Conservation (phyloP, 2,329 filamentous ascomycete genomes). For the Aspergillus pseudotamarii region DNA sequence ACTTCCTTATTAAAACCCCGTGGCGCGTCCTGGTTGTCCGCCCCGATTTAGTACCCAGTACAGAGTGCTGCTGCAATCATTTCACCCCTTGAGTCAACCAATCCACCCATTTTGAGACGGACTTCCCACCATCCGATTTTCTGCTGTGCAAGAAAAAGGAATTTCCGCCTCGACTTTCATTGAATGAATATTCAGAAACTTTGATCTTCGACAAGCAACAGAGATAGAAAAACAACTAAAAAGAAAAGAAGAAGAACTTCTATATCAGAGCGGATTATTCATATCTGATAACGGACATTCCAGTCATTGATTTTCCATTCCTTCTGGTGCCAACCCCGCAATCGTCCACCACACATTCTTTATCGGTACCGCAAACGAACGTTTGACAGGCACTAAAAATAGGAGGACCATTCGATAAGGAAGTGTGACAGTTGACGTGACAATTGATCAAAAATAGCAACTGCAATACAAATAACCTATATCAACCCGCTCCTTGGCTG, state of each 20-base stretch:
- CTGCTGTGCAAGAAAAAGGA: constrained; percentile 34
- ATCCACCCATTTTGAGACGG: constrained; percentile 15
- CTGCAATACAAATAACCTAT: constrained; percentile 13
- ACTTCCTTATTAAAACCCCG: constrained; percentile 11
- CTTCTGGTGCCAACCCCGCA: constrained; percentile 28
- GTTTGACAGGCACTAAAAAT: constrained; percentile 17
- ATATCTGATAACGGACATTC: constrained; percentile 35
- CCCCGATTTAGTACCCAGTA: constrained; percentile 31
- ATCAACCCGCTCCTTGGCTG: constrained; percentile 7
- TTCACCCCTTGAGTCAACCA: constrained; percentile 28
- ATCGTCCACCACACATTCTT: constrained; percentile 33
- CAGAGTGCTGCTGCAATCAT: constrained; percentile 20
- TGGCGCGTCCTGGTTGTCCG: constrained; percentile 45
- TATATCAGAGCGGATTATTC: constrained; percentile 5
- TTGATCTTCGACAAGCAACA: constrained; percentile 12
- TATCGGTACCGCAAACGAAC: constrained; percentile 18
- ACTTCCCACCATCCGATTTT: constrained; percentile 17
- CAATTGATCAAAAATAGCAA: constrained; percentile 9
- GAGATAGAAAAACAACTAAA: not conserved
- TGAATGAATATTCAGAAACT: constrained; percentile 7
- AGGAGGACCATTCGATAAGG: constrained; percentile 14
- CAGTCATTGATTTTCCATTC: constrained; percentile 36
- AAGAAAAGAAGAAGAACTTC: not conserved
- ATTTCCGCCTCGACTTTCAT: constrained; percentile 23
- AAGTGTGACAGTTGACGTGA: constrained; percentile 14